Evolutionary conservation across 2,329 filamentous ascomycete species (phyloP).

Genomic region (Dactylonectria macrodidyma): DNA sequence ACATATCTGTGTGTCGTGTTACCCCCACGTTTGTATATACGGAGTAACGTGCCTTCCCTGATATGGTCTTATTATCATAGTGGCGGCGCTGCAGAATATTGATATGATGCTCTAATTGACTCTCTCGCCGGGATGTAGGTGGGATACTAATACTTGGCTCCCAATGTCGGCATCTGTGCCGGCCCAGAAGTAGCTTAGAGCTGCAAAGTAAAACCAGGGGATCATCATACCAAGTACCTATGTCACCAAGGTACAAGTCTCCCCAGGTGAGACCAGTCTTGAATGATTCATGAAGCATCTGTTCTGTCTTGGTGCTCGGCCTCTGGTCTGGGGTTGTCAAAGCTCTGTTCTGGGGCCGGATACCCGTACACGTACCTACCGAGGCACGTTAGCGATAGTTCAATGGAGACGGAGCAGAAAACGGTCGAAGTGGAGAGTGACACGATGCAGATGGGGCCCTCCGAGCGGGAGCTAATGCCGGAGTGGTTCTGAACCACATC

Average conservation of each 20-base stretch:
- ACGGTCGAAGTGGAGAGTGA: not conserved
- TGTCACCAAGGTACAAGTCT: no score
- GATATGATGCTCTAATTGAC: not conserved
- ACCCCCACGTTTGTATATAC: not conserved
- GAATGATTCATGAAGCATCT: not conserved
- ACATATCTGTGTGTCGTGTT: not conserved
- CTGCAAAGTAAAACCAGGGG: slow-evolving; percentile 19
- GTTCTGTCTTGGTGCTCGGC: not conserved
- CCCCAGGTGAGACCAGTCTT: no score
- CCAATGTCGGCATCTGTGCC: slow-evolving; percentile 38
- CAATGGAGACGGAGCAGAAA: not conserved
- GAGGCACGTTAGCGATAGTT: not conserved
- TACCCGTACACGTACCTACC: not conserved
- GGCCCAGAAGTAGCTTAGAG: slow-evolving; percentile 7
- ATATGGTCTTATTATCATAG: not conserved
- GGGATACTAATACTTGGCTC: not conserved
- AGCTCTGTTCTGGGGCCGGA: not conserved
- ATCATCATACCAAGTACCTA: not conserved
- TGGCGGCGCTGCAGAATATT: not conserved
- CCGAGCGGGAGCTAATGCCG: not conserved
- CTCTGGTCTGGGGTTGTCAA: not conserved
- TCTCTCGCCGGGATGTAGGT: not conserved
- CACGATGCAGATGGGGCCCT: not conserved
- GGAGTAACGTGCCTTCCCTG: not conserved
- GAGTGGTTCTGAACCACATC: not conserved